Evolutionary conservation across 495 filamentous ascomycete species (phyloP), one percentile per base, ranked within the genome.

Genomic region (Bombardia bombarda): DNA sequence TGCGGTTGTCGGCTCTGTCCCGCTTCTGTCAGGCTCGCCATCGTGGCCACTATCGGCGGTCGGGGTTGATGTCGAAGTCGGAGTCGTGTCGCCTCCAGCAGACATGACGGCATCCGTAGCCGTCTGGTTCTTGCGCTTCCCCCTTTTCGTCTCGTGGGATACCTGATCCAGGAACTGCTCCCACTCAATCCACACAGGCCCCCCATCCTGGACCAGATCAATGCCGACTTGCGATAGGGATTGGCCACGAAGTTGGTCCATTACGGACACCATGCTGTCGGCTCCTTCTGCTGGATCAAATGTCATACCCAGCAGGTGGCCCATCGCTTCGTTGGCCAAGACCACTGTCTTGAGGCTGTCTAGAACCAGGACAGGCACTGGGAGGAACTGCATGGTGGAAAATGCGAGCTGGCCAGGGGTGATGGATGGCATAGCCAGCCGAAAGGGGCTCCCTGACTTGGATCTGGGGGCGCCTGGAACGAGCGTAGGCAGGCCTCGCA

Each of bases 241-340:
- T 45, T 75, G 72, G 7, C 79, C 81, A 17, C 71, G 63, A 2
- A 85, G 65, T 23, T 60, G 47, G 13, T 78, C 68, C 25, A 67
- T 47, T 18, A 67, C 55, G 36, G 43, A 49, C 7, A 41, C 43
- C 31, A 53, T 53, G 38, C 32, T 40, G 6, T 67, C 52, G 10
- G 61, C 55, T 7, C 65, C 55, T 5, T 50, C 51, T 40, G 32
- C 19, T 18, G 52, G 45, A n/a, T 61, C 57, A 14, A 51, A 38
- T 10, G 69, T 62, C 43, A 80, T 58, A 12, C 71, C 74, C 28
- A 87, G 56, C 43, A 86, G 51, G 36, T 74, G 66, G 17, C 74
- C 77, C 80, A 85, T 81, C 12, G 82, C 79, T 38, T 84, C 82
- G 55, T 86, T 86, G 7, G 81, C 82, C 14, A 86, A 53, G 4